Base-by-base conservation (phyloP, 2,329 filamentous ascomycete genomes). In the Beauveria sp. region DNA sequence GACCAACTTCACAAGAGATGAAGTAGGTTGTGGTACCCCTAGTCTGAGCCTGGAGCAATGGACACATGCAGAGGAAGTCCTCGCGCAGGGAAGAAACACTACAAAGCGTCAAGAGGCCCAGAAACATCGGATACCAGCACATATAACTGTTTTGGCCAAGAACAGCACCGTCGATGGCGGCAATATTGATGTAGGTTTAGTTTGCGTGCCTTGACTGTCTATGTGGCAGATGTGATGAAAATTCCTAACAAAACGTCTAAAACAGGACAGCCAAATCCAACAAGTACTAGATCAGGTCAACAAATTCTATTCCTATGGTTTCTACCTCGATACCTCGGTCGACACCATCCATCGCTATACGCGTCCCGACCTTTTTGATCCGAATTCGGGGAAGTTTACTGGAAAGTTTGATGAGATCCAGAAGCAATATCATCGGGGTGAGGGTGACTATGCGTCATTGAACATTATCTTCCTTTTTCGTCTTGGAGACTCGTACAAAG, bases 351-450 rank as follows among this genome's bases (percentile, higher is more conserved):
- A 43, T 43, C 40, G 40, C 40, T n/a, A 43, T 9, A 1, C 3
- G 16, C 40, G 40, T 8, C 40, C 40, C 40, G 40, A 43, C 18
- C 40, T 43, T n/a, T 43, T 43, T 8, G 5, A 43, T 43, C 40
- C 40, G 8, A 3, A 18, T 1, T 3, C 40, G 16, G 40, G 40
- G 2, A 18, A 7, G 16, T 43, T 43, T 43, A 43, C 16, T 43
- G 40, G 18, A n/a, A 6, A n/a, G 3, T 8, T 3, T 8, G 0
- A n/a, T 1, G 18, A n/a, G 5, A n/a, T n/a, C 40, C 16, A 3
- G 40, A n/a, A 5, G 40, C 40, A 43, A 43, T 43, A 43, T n/a
- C 40, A 43, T 43, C 40, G 40, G 40, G 40, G 40, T 43, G 18
- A 43, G 16, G 40, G 40, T n/a, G 40, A 43, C 16, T 43, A 18